Evolutionary conservation across 2,329 filamentous ascomycete species (phyloP).

Genomic region (Neurospora crassa): DNA sequence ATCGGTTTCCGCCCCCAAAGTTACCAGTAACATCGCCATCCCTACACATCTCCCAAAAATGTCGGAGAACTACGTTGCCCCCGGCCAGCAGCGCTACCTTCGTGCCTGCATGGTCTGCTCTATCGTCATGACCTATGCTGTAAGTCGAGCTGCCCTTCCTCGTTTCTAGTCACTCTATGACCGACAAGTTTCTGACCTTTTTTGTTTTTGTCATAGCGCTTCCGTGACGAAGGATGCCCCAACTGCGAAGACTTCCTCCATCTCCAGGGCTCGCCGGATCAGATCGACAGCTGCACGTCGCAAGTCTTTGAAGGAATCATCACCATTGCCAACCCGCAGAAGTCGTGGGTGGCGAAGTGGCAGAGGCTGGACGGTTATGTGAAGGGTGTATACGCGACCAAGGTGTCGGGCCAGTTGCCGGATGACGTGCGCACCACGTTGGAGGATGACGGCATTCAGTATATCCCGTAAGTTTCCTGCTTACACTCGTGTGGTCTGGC

Average conservation of each 20-base stretch:
- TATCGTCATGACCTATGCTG: constrained; percentile 73
- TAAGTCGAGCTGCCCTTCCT: constrained; percentile 29
- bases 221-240: constrained; percentile 79
- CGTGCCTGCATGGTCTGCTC: constrained; percentile 99
- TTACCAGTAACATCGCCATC: neutral
- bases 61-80: constrained; percentile 56
- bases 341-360: constrained; percentile 95
- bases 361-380: constrained; percentile 85
- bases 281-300: constrained; percentile 86
- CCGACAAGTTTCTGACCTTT: constrained; percentile 8
- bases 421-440: constrained; percentile 53
- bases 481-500: constrained; percentile 1
- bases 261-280: constrained; percentile 67
- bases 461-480: constrained; percentile 51
- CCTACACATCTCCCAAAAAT: constrained; percentile 21
- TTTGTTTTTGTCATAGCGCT: constrained; percentile 47
- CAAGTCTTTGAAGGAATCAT: constrained; percentile 93
- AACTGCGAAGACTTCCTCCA: constrained; percentile 94
- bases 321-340: constrained; percentile 68
- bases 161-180: neutral
- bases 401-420: constrained; percentile 75
- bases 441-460: constrained; percentile 55
- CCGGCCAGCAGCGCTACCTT: constrained; percentile 71
- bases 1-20: neutral
- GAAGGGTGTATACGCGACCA: constrained; percentile 83